A percentile compares a stretch with the other conserved stretches of the same genome.
phyloP scores from a whole-genome alignment of 306 rosid genomes.

The Myrica gale region DNA sequence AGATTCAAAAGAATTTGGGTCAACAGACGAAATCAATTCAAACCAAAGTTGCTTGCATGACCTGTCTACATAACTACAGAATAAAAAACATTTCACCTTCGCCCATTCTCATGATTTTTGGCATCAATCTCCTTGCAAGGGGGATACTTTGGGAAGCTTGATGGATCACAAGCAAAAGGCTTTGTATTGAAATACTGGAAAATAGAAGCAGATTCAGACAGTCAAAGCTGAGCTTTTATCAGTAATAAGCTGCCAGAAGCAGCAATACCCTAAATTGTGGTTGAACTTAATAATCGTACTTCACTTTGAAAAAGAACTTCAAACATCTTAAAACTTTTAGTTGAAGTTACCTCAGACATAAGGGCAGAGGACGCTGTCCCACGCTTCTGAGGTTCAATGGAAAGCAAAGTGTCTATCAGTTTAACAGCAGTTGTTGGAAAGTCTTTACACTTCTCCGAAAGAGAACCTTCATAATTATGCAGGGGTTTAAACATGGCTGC shows the following conservation, averaged over 20 bases:
- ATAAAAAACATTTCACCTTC: conserved; percentile 42
- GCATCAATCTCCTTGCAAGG: conserved; percentile 98
- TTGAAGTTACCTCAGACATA: conserved; percentile 65
- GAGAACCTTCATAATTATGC: conserved; percentile 59
- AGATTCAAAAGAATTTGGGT: neutral
- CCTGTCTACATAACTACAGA: neutral
- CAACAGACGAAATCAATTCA: neutral
- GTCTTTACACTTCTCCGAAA: conserved; percentile 61
- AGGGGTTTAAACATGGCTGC: conserved; percentile 89
- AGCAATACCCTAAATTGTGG: neutral
- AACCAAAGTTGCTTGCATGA: neutral
- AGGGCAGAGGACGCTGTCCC: conserved; percentile 92
- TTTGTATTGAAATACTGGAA: conserved; percentile 75
- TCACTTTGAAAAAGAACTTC: conserved; percentile 8
- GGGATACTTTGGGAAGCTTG: conserved; percentile 79
- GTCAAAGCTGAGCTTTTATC: neutral
- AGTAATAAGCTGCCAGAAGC: neutral
- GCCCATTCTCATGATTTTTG: conserved; percentile 55
- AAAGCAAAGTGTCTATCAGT: conserved; percentile 68
- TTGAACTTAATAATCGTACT: neutral
- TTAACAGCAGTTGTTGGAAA: conserved; percentile 54
- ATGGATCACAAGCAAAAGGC: conserved; percentile 83
- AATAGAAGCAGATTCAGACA: conserved; percentile 15
- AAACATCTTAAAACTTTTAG: neutral
- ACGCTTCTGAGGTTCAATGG: conserved; percentile 65